A percentile compares a stretch with the other conserved stretches of the same genome.
These are phyloP conservation scores for Juncus inflexus DNA, from an alignment of 176 grass and related monocot genomes.

Conservation along the genomic window DNA sequence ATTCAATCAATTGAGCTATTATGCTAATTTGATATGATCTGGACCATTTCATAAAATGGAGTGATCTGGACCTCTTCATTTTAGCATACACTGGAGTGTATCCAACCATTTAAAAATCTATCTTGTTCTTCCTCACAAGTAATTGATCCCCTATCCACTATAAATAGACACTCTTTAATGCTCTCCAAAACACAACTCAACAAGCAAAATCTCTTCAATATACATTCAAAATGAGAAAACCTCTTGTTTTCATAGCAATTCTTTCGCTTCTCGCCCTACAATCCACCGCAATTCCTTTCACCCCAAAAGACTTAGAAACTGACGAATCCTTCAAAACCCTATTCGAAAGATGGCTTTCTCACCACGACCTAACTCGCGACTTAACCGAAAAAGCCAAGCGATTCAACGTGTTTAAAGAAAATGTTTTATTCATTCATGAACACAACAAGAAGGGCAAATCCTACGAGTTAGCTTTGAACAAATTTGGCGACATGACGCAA, in stretches of 20 bases:
- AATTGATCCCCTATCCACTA: background rate
- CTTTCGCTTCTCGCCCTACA: background rate
- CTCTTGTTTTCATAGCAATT: background rate
- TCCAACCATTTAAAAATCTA: no score
- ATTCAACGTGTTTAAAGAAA: constrained; percentile 40
- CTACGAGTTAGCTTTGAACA: constrained; percentile 36
- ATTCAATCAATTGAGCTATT: no score
- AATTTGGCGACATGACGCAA: constrained; percentile 32
- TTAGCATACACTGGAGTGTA: no score
- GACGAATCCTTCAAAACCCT: constrained; percentile 30
- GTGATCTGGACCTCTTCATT: no score
- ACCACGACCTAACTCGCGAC: background rate
- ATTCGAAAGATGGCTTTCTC: constrained; percentile 27
- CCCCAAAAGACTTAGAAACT: constrained; percentile 34
- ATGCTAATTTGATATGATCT: no score
- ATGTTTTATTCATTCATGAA: constrained; percentile 27
- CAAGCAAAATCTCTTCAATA: background rate
- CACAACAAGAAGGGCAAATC: constrained; percentile 30
- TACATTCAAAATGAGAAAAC: constrained; percentile 13
- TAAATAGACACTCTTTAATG: background rate
- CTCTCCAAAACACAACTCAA: constrained; percentile 6
- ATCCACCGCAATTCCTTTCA: constrained; percentile 34
- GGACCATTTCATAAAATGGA: no score
- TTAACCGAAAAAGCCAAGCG: constrained; percentile 4
- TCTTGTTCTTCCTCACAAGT: constrained; percentile 13